These are phyloP conservation scores for Boletus rufocinnamomeus DNA, from an alignment of 768 basidiomycete species.

Conservation along the genomic window DNA sequence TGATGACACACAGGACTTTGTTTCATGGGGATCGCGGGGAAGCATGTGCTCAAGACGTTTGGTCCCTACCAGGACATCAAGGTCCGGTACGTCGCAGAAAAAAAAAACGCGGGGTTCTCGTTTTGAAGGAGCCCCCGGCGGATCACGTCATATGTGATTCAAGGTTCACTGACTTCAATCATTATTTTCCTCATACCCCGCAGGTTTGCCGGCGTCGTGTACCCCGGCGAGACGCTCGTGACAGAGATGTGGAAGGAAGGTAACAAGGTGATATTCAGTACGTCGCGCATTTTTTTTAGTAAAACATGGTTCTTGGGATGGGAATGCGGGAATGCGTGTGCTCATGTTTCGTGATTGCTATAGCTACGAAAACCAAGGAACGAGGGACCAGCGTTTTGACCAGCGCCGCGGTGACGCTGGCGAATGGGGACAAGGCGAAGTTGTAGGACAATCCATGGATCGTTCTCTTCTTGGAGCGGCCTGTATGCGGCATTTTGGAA, in stretches of 20 bases:
- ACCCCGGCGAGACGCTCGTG: constrained; percentile 92
- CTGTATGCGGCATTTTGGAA: background rate
- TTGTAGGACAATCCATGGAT: constrained; percentile 38
- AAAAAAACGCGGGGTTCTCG: background rate
- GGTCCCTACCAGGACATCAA: constrained; percentile 93
- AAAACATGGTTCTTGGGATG: too few species aligned
- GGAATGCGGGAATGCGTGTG: background rate
- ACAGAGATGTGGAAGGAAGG: constrained; percentile 99
- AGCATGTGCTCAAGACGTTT: constrained; percentile 87
- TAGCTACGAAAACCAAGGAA: constrained; percentile 90
- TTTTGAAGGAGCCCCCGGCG: background rate
- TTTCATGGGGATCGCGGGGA: constrained; percentile 89
- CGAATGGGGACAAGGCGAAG: constrained; percentile 56
- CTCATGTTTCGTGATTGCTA: constrained; percentile 1
- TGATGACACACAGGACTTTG: constrained; percentile 60
- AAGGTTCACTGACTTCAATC: background rate
- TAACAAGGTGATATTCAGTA: constrained; percentile 86
- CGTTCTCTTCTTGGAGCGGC: background rate
- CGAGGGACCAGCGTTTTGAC: constrained; percentile 69
- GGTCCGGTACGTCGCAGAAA: constrained; percentile 62
- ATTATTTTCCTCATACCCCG: background rate
- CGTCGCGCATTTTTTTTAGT: constrained; percentile 35
- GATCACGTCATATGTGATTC: background rate
- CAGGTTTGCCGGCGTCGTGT: constrained; percentile 89
- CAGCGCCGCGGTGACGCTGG: constrained; percentile 80